These are phyloP conservation scores for Lactuca sativa DNA, from an alignment of 129 eudicot species.

Conservation along the genomic window DNA sequence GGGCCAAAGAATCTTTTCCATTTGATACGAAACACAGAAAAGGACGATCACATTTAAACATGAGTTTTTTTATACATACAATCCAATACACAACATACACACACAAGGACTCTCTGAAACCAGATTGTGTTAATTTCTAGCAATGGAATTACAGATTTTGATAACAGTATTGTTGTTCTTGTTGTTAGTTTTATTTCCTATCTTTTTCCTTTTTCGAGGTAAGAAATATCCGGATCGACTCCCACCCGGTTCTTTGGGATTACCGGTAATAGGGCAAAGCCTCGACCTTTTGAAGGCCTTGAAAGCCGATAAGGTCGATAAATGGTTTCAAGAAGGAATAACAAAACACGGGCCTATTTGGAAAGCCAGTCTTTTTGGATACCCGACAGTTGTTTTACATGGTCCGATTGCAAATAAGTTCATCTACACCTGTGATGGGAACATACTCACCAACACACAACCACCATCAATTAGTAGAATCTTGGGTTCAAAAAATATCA, in stretches of 20 bases:
- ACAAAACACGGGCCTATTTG: conserved; percentile 34
- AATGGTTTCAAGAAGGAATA: conserved; percentile 36
- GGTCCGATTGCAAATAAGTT: conserved; percentile 41
- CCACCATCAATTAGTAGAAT: conserved; percentile 29
- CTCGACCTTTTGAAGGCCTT: conserved; percentile 28
- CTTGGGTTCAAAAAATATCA: conserved; percentile 27
- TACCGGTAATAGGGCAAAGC: conserved; percentile 41
- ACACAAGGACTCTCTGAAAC: neutral
- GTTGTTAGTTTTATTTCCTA: neutral
- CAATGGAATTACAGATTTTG: neutral
- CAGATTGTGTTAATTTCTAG: neutral
- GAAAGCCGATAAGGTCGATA: conserved; percentile 23
- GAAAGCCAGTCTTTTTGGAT: conserved; percentile 32
- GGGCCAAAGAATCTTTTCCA: neutral
- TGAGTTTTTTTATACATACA: neutral
- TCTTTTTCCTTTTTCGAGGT: conserved; percentile 3
- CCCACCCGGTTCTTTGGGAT: conserved; percentile 39
- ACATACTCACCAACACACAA: conserved; percentile 20
- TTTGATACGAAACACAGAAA: neutral
- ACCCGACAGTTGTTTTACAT: conserved; percentile 29
- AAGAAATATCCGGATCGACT: conserved; percentile 17
- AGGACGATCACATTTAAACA: neutral
- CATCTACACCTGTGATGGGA: conserved; percentile 29
- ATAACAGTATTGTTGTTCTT: neutral
- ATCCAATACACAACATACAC: neutral